Evolutionary conservation across 495 filamentous ascomycete species (phyloP).

Genomic region (Neurospora tetrasperma): DNA sequence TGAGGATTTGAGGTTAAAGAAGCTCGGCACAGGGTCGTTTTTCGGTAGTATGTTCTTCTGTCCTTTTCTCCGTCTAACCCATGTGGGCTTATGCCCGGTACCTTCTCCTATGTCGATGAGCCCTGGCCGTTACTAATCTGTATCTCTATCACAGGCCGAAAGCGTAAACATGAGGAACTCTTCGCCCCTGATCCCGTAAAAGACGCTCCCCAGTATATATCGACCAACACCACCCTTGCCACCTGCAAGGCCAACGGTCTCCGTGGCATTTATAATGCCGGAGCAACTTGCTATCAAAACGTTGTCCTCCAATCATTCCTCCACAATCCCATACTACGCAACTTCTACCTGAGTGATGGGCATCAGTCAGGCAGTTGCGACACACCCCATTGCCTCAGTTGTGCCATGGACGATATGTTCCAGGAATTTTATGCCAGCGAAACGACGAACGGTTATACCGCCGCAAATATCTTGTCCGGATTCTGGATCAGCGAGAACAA

Average conservation of each 20-base stretch:
- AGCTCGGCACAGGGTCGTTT: constrained; percentile 44
- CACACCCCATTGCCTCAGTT: constrained; percentile 62
- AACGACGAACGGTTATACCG: constrained; percentile 72
- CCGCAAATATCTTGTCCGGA: constrained; percentile 65
- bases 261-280: constrained; percentile 88
- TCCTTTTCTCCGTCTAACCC: not conserved
- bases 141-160: constrained; percentile 25
- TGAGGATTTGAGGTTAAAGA: constrained; percentile 56
- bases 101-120: not conserved
- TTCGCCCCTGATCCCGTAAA: constrained; percentile 38
- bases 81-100: not conserved
- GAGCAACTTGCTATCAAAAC: constrained; percentile 88
- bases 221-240: constrained; percentile 46
- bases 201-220: constrained; percentile 51
- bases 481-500: constrained; percentile 65
- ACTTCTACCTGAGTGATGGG: constrained; percentile 78
- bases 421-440: constrained; percentile 77
- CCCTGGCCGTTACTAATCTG: not conserved
- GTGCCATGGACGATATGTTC: constrained; percentile 85
- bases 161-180: constrained; percentile 53
- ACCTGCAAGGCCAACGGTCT: constrained; percentile 65
- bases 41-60: constrained; percentile 20
- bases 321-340: constrained; percentile 77
- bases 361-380: constrained; percentile 64
- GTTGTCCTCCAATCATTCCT: constrained; percentile 80